These are phyloP conservation scores for Rhodofomes roseus DNA, from an alignment of 1,284 basidiomycete genomes.

Conservation along the genomic window DNA sequence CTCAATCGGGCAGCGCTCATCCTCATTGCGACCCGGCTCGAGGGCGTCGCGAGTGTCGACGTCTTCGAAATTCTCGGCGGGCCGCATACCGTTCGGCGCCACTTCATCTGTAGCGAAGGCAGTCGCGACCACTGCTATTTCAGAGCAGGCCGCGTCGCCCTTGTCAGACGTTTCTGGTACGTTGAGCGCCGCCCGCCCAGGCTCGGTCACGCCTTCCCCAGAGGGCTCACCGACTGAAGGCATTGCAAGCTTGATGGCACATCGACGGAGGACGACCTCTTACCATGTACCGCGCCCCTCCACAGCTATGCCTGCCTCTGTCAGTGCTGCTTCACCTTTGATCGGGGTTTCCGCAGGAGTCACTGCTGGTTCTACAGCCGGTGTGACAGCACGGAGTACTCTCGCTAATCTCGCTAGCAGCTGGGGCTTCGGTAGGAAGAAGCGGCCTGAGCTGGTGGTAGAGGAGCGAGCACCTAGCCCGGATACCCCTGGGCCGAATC, in stretches of 20 bases:
- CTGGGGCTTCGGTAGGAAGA: constrained; percentile 63
- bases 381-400: constrained; percentile 34
- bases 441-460: constrained; percentile 30
- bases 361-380: constrained; percentile 12
- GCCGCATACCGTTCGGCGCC: constrained; percentile 53
- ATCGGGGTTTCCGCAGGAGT: constrained; percentile 7
- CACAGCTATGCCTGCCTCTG: constrained; percentile 19
- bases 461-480: constrained; percentile 3
- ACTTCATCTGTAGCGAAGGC: constrained; percentile 50
- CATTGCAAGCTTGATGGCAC: constrained; percentile 40
- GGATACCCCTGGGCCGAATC: neutral
- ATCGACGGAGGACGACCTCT: constrained; percentile 50
- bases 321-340: constrained; percentile 14
- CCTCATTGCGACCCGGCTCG: constrained; percentile 63
- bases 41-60: constrained; percentile 60
- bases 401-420: constrained; percentile 63
- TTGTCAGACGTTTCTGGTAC: constrained; percentile 22
- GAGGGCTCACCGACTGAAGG: constrained; percentile 56
- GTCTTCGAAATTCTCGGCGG: constrained; percentile 59
- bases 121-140: constrained; percentile 29
- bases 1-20: constrained; percentile 34
- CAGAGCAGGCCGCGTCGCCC: constrained; percentile 27
- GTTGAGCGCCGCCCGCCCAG: constrained; percentile 3
- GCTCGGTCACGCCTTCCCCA: constrained; percentile 46
- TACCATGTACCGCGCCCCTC: constrained; percentile 46